Percentiles rank a stretch among this genome's conserved stretches.
Conservation (phyloP, 2,329 filamentous ascomycete species). For the Beauveria pseudobassiana region DNA sequence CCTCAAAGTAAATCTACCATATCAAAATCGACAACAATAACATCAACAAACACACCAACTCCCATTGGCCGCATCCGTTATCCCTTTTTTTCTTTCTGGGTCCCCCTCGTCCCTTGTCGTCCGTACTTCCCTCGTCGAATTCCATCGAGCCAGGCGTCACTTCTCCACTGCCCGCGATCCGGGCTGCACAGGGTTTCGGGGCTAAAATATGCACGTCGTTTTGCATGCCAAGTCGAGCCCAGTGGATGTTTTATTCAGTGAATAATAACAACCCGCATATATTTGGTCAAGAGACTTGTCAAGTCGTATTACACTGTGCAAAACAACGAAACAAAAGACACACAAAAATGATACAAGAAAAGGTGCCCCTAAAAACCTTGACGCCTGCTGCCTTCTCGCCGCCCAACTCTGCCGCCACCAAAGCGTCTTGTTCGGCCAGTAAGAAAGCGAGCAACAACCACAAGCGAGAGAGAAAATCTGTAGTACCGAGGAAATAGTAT, state of each 20-base stretch:
- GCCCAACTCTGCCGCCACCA: too few relatives aligned
- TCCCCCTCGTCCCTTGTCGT: neutral
- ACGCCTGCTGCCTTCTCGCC: too few relatives aligned
- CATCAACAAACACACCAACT: neutral
- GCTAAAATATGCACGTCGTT: conserved; percentile 1
- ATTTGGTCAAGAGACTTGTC: neutral
- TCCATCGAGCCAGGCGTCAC: neutral
- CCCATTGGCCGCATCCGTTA: neutral
- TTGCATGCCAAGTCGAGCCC: conserved; percentile 2
- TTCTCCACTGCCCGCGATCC: conserved; percentile 6
- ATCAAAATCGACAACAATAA: neutral
- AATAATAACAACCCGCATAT: neutral
- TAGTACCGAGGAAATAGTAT: too few relatives aligned
- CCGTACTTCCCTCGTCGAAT: conserved; percentile 1
- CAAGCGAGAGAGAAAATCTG: too few relatives aligned
- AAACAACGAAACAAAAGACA: too few relatives aligned
- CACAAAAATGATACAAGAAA: too few relatives aligned
- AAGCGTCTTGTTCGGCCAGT: too few relatives aligned
- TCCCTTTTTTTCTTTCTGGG: neutral
- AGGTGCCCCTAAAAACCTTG: too few relatives aligned
- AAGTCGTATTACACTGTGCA: neutral
- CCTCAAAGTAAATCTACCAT: neutral
- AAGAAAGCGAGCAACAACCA: too few relatives aligned
- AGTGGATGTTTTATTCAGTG: neutral
- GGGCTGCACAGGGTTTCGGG: conserved; percentile 1